Evolutionary conservation across 1,139 yeast species (phyloP), one percentile per base, ranked within the genome.

Genomic region (Saccharomyces hybrid): DNA sequence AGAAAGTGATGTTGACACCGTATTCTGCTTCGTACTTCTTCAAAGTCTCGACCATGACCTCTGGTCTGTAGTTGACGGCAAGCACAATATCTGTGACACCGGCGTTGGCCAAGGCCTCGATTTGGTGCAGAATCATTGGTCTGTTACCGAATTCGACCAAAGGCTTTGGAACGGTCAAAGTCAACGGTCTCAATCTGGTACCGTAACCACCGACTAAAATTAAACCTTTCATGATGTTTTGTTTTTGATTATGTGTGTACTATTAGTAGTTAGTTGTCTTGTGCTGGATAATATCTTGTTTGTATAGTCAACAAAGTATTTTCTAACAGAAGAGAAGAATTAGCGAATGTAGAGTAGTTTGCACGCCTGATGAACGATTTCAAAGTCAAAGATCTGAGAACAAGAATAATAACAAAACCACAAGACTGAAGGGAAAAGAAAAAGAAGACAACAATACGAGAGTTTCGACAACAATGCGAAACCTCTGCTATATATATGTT

Each of bases 141-240:
- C 95, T 88, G 87, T 93, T 93, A 73, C 90, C 99, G 69, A 93
- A 93, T 77, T 95, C 99, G 61, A 95, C 99, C 75, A 95, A 81
- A 53, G 99, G 99, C 79, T 95, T 95, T 74, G 99, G 99, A 63
- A 88, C 82, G 56, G 99, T 91, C 69, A 95, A 81, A 59, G 99
- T 95, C 69, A 93, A 81, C 60, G 99, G 99, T 83, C 99, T 91
- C 79, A 93, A 87, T 79, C 99, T 95, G 71, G 99, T 93, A 81
- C 99, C 99, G 80, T 90, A 93, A 74, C 99, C 99, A 72, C 99
- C 99, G 68, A 93, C 99, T 73, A 93, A 87, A 81, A 93, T 93
- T 75, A 93, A 84, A 72, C 97, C 99, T 81, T 93, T 93, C 99
- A 93, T 20, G 23, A 20, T 20, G 23, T 20, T 20, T 20, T 20